Evolutionary conservation across 257 asterid species (phyloP).

Genomic region (Orobanche coerulescens): DNA sequence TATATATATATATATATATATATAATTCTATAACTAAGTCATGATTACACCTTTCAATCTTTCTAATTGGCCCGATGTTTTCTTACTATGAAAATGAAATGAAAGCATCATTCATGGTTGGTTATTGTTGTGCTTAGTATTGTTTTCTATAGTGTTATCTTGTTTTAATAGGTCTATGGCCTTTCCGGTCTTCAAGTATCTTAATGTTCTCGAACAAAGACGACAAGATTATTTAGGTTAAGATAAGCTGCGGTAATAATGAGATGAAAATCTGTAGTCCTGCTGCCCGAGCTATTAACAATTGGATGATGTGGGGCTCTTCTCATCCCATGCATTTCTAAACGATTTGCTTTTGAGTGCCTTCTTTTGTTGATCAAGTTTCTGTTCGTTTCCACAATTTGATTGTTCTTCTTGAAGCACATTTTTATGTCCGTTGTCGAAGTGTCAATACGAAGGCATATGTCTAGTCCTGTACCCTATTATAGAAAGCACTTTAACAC

Average conservation of each 20-base stretch:
- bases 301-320: no score
- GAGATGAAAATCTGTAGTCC: no score
- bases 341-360: neutral
- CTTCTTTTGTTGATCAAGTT: neutral
- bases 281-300: no score
- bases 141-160: neutral
- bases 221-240: no score
- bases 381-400: neutral
- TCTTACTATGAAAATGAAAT: neutral
- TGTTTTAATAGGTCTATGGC: neutral
- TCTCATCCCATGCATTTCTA: no score
- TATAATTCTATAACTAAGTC: neutral
- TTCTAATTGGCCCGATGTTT: neutral
- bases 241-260: no score
- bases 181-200: neutral
- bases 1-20: no score
- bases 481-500: neutral
- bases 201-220: neutral
- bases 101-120: neutral
- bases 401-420: neutral
- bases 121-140: neutral
- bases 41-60: constrained; percentile 11
- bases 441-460: no score
- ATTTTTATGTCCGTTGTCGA: no score
- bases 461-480: neutral